Percentiles rank a stretch among this genome's conserved stretches.
Conservation (phyloP, 345 rosid genomes). For the Gossypium bickii region DNA sequence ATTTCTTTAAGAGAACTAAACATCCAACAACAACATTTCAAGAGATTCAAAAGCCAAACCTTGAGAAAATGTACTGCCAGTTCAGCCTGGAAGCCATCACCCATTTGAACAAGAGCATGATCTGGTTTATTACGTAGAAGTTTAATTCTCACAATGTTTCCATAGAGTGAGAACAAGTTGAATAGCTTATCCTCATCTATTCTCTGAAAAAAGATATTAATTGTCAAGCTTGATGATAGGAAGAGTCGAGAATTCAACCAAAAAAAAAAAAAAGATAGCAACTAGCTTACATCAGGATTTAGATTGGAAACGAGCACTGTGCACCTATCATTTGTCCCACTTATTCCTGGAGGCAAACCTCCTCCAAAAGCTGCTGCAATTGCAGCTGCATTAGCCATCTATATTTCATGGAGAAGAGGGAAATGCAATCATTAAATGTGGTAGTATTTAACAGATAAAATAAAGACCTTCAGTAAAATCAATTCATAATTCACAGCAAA, state of each 20-base stretch:
- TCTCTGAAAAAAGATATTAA: slow-evolving; percentile 40
- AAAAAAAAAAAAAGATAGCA: background rate
- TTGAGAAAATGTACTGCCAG: slow-evolving; percentile 93
- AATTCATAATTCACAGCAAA: background rate
- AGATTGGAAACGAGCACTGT: slow-evolving; percentile 85
- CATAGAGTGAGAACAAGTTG: slow-evolving; percentile 90
- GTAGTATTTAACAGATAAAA: background rate
- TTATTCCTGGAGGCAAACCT: slow-evolving; percentile 91
- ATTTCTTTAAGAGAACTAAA: background rate
- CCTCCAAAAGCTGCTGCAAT: slow-evolving; percentile 97
- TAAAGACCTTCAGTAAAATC: background rate
- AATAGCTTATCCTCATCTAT: slow-evolving; percentile 94
- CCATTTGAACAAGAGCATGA: slow-evolving; percentile 98
- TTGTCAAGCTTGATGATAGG: slow-evolving; percentile 12
- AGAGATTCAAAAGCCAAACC: slow-evolving; percentile 39
- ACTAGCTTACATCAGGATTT: slow-evolving; percentile 72
- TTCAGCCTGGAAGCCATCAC: slow-evolving; percentile 96
- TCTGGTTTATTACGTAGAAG: slow-evolving; percentile 95
- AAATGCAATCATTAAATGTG: background rate
- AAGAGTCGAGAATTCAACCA: background rate
- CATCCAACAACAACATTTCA: slow-evolving; percentile 8
- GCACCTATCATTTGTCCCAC: slow-evolving; percentile 93
- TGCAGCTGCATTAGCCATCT: slow-evolving; percentile 88
- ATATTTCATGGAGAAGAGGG: slow-evolving; percentile 20
- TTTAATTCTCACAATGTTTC: slow-evolving; percentile 90